Base-by-base conservation (phyloP, 2,329 filamentous ascomycete species). In the Moelleriella libera region DNA sequence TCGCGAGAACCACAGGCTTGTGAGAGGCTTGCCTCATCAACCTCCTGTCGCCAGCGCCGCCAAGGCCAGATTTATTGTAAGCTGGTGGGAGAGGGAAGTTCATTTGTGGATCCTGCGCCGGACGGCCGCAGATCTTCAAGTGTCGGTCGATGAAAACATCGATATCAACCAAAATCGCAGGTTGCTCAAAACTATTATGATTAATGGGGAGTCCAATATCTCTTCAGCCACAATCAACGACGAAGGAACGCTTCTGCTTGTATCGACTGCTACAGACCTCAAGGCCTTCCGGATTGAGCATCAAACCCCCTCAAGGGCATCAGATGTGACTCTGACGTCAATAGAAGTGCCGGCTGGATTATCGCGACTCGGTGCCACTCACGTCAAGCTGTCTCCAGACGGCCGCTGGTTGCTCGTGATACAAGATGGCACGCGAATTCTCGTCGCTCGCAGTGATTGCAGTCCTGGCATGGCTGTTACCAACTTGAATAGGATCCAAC, bases 1-100 rank as follows among this genome's bases (percentile, higher is more conserved):
- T 78, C 58, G 85, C 77, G 88, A 97, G 61, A 77, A 92, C 54
- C 86, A 94, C 63, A 78, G 88, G 50, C 78, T 80, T 14, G 74
- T 98, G 47, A 80, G 89, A n/a, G 82, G 82, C 58, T 73, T 98
- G 11, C 90, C 92, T 2, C 89, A 95, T 59, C 72, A 77, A 45
- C 76, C 85, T 1, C 81, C 84, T 3, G 63, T 96, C 6, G 70
- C 78, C 37, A 89, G 86, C 54, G 85, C 89, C 4, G 71, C 82
- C 2, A 76, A 76, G 41, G 81, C 82, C 42, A 78, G 92, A 45
- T 69, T 96, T 28, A 68, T 98, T 30, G 78, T 92, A 58, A 87
- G 86, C 62, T 97, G 88, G 85, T 97, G 89, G 88, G 86, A 90
- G 53, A 76, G 84, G 48, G 85, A 94, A 61, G 72, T 97, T 45